phyloP scores from a whole-genome alignment of 352 stramenopile species.

The Phytopythium montanum region DNA sequence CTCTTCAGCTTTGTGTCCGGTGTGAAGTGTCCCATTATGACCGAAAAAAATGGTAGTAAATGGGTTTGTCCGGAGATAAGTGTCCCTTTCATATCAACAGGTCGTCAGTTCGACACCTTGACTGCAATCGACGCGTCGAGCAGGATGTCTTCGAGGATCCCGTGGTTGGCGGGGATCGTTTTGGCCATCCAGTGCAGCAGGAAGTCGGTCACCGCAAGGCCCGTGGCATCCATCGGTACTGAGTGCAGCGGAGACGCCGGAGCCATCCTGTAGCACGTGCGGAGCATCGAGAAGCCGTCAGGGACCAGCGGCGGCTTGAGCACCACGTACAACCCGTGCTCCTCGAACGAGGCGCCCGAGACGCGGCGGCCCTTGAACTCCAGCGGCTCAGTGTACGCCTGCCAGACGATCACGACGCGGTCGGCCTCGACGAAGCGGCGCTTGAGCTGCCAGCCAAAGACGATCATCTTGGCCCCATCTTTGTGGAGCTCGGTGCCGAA shows the following conservation, averaged over 20 bases:
- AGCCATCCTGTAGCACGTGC: constrained; percentile 32
- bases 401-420: constrained; percentile 9
- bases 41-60: no score
- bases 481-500: constrained; percentile 18
- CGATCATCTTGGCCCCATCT: constrained; percentile 4
- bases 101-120: neutral
- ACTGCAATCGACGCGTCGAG: neutral
- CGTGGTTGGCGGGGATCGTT: constrained; percentile 11
- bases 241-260: constrained; percentile 11
- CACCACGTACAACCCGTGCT: constrained; percentile 14
- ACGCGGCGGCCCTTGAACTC: constrained; percentile 27
- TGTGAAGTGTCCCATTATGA: no score
- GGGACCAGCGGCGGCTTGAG: constrained; percentile 6
- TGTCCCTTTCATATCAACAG: no score
- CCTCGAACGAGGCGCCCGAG: constrained; percentile 21
- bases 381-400: constrained; percentile 32
- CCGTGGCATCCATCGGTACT: neutral
- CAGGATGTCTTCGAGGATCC: constrained; percentile 10
- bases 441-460: constrained; percentile 1
- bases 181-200: constrained; percentile 11
- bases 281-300: constrained; percentile 24
- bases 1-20: neutral
- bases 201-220: constrained; percentile 6
- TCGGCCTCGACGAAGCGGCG: constrained; percentile 4
- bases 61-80: no score